Conservation (phyloP, 108 stramenopile species). For the Craspedostauros australis region DNA sequence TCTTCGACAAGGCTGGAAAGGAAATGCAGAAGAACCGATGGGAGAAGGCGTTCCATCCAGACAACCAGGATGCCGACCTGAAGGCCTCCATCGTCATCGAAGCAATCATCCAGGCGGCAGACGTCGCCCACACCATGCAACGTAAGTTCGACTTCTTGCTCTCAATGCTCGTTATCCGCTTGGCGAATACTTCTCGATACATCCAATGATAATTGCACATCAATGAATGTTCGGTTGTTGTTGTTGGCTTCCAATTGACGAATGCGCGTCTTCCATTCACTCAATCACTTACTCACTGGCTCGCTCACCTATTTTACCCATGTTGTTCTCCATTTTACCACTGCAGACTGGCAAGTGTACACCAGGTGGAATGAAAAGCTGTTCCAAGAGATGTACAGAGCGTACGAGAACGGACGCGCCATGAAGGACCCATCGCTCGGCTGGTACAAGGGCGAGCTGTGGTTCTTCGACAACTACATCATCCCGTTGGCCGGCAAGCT, state of each 20-base stretch:
- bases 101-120: conserved; percentile 3
- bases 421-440: conserved; percentile 17
- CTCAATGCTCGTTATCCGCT: too few relatives aligned
- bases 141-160: too few relatives aligned
- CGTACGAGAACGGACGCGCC: conserved; percentile 11
- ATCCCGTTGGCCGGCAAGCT: conserved; percentile 11
- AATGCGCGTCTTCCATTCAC: too few relatives aligned
- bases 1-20: conserved; percentile 33
- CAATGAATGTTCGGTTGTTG: too few relatives aligned
- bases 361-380: conserved; percentile 21
- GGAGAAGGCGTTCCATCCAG: conserved; percentile 26
- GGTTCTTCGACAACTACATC: conserved; percentile 19
- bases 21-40: conserved; percentile 14
- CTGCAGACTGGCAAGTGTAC: conserved; percentile 22
- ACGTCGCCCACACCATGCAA: too few relatives aligned
- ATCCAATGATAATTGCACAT: too few relatives aligned
- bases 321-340: too few relatives aligned
- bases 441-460: conserved; percentile 24
- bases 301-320: too few relatives aligned
- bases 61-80: not conserved
- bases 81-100: conserved; percentile 9
- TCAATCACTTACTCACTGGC: too few relatives aligned
- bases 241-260: too few relatives aligned
- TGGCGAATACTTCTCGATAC: too few relatives aligned
- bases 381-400: conserved; percentile 16